Base-by-base conservation (phyloP, 805 yeast genomes). In the Yamadazyma sp. region DNA sequence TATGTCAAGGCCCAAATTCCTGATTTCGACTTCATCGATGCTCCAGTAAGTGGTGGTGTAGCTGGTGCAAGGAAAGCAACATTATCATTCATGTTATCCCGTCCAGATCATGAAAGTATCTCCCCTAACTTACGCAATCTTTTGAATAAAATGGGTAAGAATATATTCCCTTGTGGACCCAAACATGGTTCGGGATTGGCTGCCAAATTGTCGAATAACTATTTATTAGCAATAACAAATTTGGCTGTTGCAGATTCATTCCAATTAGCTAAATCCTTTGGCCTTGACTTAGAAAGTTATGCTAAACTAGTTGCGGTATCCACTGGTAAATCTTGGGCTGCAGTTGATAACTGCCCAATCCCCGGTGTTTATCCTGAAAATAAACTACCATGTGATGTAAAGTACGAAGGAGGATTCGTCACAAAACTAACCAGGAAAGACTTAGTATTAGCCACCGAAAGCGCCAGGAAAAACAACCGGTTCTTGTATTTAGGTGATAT, bases 21-120 rank as follows among this genome's bases (percentile, higher is more conserved):
- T 1, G 36, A 44, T 18, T 64, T 60, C 36, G 73, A 68, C 39
- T 74, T 72, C 43, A 66, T 74, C 25, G 80, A 74, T 46, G 67
- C 79, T 7, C 80, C 80, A 0, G 79, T 74, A 1, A 70, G 76
- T 7, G 80, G 80, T 3, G 80, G 80, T 11, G 73, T 69, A 1
- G 69, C 67, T 1, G 80, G 80, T 1, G 79, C 80, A 5, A 49
- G 68, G 33, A 71, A 73, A 33, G 79, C 64, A 1, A 65, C 76
- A 0, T 56, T 74, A 29, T 68, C 76, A 2, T 74, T 74, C 47
- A 74, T 74, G 80, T 65, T 74, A 10, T 73, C 77, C 1, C 44
- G 70, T 30, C 45, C 52, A 8, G 39, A 48, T 23, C 52, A 50
- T 9, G 56, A 49, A 10, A 50, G 51, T 13, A 49, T 68, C 15